Base-by-base conservation (phyloP, 805 yeast species). In the Schwanniomyces polymorphus region DNA sequence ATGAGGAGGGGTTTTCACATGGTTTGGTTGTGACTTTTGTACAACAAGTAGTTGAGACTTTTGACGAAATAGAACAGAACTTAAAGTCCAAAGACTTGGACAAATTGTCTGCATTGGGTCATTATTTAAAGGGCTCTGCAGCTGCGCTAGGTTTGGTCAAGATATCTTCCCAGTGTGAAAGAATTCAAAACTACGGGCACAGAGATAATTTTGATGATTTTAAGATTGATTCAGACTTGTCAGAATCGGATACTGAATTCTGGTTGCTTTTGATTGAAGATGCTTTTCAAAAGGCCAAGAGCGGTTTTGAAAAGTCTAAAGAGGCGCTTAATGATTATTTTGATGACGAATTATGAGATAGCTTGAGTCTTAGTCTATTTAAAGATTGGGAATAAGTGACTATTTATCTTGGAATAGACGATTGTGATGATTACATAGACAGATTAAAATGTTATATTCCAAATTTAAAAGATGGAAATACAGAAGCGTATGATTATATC, bases 121-220 rank as follows among this genome's bases (percentile, higher is more conserved):
- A 94, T 64, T 94, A 89, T 61, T 75, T 94, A 47, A 94, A 94
- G 64, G 99, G 99, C 40, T 86, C 96, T 10, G 95, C 97, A 1
- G 96, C 97, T 2, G 92, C 97, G 0, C 72, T 94, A 48, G 99
- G 99, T 2, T 75, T 94, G 47, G 81, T 80, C 39, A 82, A 84
- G 51, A 88, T 94, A 42, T 91, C 91, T 48, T 80, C 82, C 60
- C 86, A 91, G 57, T 94, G 99, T 68, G 99, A 91, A 66, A 76
- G 91, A 54, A 91, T 94, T 51, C 99, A 94, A 67, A 91, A 91
- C 63, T 82, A 88, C 54, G 98, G 97, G 18, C 80, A 81, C 49
- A 73, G 71, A 54, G 67, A 52, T 33, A 72, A 73, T 47, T 72
- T 67, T 45, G 78, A 73, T 48, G 60, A 68, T 46, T 69, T 63